Percentiles rank a stretch among this genome's conserved stretches.
Conservation (phyloP, 176 grass and related monocot species). For the Oryza brachyantha region DNA sequence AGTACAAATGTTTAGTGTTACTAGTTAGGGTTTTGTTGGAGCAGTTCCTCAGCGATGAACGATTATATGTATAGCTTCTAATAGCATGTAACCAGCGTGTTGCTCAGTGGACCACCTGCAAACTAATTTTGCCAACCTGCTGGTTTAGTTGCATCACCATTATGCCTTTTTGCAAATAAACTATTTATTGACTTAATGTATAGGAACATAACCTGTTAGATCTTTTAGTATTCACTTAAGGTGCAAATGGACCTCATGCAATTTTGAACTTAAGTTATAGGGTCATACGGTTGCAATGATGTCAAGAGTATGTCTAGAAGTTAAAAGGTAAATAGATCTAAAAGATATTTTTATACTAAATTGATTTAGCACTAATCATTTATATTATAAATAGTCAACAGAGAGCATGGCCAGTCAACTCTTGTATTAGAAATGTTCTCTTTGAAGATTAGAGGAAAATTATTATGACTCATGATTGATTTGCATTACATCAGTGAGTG, state of each 20-base stretch:
- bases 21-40: slow-evolving; percentile 10
- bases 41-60: neutral
- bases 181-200: neutral
- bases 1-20: slow-evolving; percentile 7
- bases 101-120: neutral
- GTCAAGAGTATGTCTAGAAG: neutral
- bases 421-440: slow-evolving; percentile 7
- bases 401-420: neutral
- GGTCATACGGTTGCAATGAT: neutral
- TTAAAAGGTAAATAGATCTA: neutral
- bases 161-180: neutral
- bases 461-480: neutral
- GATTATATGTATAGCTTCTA: slow-evolving; percentile 7
- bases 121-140: neutral
- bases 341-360: neutral
- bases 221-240: neutral
- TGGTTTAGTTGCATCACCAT: neutral
- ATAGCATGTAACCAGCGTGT: slow-evolving; percentile 18
- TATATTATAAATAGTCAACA: neutral
- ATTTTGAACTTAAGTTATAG: slow-evolving; percentile 7
- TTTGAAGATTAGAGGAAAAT: slow-evolving; percentile 4
- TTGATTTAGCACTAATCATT: slow-evolving; percentile 16
- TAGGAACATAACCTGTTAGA: neutral
- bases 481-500: neutral
- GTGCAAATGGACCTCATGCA: neutral